phyloP scores from a whole-genome alignment of 2,329 filamentous ascomycete genomes.

The Coniochaeta sp. region DNA sequence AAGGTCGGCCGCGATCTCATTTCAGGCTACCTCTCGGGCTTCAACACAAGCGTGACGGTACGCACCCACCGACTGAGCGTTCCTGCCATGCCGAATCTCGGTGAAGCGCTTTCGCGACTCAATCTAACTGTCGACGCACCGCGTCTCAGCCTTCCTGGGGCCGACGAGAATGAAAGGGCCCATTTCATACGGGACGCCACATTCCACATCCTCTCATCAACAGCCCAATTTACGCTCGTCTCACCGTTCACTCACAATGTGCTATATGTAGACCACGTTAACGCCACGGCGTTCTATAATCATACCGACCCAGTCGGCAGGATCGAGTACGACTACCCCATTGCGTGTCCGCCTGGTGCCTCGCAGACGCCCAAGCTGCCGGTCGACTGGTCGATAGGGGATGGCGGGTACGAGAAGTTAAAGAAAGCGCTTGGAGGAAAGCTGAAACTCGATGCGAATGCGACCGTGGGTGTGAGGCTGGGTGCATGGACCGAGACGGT shows the following conservation, averaged over 20 bases:
- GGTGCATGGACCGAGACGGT: constrained; percentile 68
- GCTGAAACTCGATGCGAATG: constrained; percentile 71
- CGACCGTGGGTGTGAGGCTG: constrained; percentile 66
- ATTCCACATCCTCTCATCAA: constrained; percentile 80
- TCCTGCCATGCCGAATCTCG: constrained; percentile 64
- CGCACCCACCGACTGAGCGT: constrained; percentile 65
- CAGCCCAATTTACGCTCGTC: constrained; percentile 73
- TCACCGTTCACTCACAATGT: constrained; percentile 71
- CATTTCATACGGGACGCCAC: constrained; percentile 81
- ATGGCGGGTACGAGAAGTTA: constrained; percentile 77
- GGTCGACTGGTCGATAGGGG: constrained; percentile 69
- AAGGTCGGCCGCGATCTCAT: constrained; percentile 63
- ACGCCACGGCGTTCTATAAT: constrained; percentile 82
- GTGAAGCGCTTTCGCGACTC: constrained; percentile 64
- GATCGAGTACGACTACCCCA: constrained; percentile 67
- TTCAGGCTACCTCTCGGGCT: constrained; percentile 81
- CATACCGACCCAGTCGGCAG: constrained; percentile 68
- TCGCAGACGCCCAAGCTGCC: constrained; percentile 70
- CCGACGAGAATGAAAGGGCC: constrained; percentile 34
- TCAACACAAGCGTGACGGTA: constrained; percentile 73
- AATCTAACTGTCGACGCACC: constrained; percentile 67
- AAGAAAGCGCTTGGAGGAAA: constrained; percentile 71
- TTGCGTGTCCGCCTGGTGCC: constrained; percentile 68
- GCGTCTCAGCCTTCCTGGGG: constrained; percentile 49
- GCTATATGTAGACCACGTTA: constrained; percentile 69